Base-by-base conservation (phyloP, 176 grass and related monocot species). In the Oryza meyeriana region DNA sequence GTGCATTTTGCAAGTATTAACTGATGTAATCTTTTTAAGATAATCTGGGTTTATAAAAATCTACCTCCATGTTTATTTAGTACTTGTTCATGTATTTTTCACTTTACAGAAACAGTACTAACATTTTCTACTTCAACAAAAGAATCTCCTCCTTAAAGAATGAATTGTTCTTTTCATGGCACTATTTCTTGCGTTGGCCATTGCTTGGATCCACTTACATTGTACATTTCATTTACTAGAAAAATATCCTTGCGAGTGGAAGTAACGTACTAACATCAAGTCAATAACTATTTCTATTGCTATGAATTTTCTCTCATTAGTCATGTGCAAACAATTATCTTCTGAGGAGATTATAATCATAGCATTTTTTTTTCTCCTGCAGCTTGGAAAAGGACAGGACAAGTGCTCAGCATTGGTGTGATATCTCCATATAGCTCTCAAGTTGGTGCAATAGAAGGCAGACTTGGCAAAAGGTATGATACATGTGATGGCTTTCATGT, bases 401-500 rank as follows among this genome's bases (percentile, higher is more conserved):
- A 89, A 87, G 26, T 40, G 69, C 72, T 94, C 69, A 85, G 87
- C 22, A 30, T 92, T 3, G 94, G 94, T 17, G 71, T 97, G 10
- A 77, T 94, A 12, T 97, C 94, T 77, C 94, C 94, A 10, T 97
- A 90, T 78, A 63, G 35, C 73, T 83, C 89, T 24, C 94, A 97
- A 78, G 77, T 97, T 61, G 75, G 72, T 29, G 40, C 79, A 72
- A 94, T 97, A 38, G 83, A 77, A 64, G 74, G 89, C 25, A 89
- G 33, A 80, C 65, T 97, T 40, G 92, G 87, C 39, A 83, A 69
- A 64, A 84, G 47, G 61, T 94, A 94, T 10, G 70, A 83, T 29
- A 69, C 48, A 4, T 31, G 31, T 69, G 68, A 81, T 38, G 85
- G 77, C 34, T 90, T 97, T 89, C 67, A 85, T 69, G 76, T 97